Percentiles rank a stretch among this genome's conserved stretches.
Conservation (phyloP, 305 asterid genomes). For the Andrographis paniculata region DNA sequence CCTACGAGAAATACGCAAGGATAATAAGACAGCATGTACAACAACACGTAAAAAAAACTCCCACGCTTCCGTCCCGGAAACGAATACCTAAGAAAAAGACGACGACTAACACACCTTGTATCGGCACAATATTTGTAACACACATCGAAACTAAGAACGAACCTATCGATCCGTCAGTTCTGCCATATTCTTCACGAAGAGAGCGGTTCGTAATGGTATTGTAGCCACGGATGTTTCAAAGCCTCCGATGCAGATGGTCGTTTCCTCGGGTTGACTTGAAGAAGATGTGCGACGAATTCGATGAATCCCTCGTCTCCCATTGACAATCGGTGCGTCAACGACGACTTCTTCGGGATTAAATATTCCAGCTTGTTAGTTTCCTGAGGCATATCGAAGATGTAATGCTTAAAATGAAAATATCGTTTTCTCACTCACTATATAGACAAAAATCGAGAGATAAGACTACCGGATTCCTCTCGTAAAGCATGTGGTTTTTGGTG, state of each 20-base stretch:
- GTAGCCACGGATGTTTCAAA: constrained; percentile 93
- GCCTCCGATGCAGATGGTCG: constrained; percentile 95
- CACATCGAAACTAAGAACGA: too few relatives aligned
- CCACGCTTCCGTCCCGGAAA: too few relatives aligned
- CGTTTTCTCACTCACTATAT: not conserved
- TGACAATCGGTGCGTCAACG: constrained; percentile 86
- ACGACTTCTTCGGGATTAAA: constrained; percentile 88
- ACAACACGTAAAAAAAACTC: too few relatives aligned
- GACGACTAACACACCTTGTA: too few relatives aligned
- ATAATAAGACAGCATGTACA: too few relatives aligned
- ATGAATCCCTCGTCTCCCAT: constrained; percentile 99
- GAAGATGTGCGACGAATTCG: constrained; percentile 78
- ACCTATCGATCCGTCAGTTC: too few relatives aligned
- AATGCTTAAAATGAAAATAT: not conserved
- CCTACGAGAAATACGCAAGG: too few relatives aligned
- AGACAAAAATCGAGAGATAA: not conserved
- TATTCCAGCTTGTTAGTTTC: constrained; percentile 79
- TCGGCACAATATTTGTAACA: too few relatives aligned
- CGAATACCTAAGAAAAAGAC: too few relatives aligned
- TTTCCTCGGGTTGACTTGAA: constrained; percentile 79
- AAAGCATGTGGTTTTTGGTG: constrained; percentile 94
- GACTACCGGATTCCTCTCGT: constrained; percentile 92
- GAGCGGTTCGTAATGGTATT: constrained; percentile 92
- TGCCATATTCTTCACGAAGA: constrained; percentile 53
- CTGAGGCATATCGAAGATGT: constrained; percentile 27